Evolutionary conservation across 805 yeast species (phyloP).

Genomic region (Cyberlindnera americana): DNA sequence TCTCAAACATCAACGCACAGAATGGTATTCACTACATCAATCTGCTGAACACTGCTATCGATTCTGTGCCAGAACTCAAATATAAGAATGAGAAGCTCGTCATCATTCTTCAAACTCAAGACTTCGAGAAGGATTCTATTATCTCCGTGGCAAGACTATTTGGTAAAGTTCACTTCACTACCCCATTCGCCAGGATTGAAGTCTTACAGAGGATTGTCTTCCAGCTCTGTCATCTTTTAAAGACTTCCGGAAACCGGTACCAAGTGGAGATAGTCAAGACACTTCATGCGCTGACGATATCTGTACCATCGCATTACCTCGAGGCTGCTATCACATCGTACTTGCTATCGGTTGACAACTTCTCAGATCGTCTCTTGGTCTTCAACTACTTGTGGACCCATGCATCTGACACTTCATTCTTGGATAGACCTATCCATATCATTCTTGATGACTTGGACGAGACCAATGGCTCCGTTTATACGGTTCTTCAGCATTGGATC

Average conservation of each 20-base stretch:
- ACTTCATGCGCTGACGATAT: slow-evolving; percentile 58
- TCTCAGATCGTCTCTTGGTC: slow-evolving; percentile 45
- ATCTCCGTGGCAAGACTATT: slow-evolving; percentile 31
- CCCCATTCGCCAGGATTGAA: slow-evolving; percentile 25
- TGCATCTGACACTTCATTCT: slow-evolving; percentile 46
- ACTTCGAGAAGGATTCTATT: slow-evolving; percentile 17
- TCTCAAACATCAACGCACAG: slow-evolving; percentile 21
- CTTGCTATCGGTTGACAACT: slow-evolving; percentile 39
- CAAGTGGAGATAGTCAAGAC: slow-evolving; percentile 71
- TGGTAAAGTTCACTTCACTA: slow-evolving; percentile 26
- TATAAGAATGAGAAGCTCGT: slow-evolving; percentile 36
- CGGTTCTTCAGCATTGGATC: slow-evolving; percentile 49
- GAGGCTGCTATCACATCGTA: slow-evolving; percentile 70
- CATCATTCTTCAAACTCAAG: slow-evolving; percentile 19
- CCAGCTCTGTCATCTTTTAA: slow-evolving; percentile 21
- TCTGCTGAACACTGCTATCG: slow-evolving; percentile 35
- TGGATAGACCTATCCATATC: slow-evolving; percentile 62
- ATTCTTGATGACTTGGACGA: slow-evolving; percentile 60
- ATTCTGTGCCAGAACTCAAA: slow-evolving; percentile 42
- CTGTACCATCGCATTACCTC: slow-evolving; percentile 49
- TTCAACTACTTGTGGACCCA: slow-evolving; percentile 75
- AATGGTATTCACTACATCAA: slow-evolving; percentile 31
- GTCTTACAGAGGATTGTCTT: slow-evolving; percentile 16
- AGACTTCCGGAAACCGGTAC: slow-evolving; percentile 36
- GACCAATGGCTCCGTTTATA: slow-evolving; percentile 39